Conservation (phyloP, 345 rosid species). For the Rhodomyrtus tomentosa region DNA sequence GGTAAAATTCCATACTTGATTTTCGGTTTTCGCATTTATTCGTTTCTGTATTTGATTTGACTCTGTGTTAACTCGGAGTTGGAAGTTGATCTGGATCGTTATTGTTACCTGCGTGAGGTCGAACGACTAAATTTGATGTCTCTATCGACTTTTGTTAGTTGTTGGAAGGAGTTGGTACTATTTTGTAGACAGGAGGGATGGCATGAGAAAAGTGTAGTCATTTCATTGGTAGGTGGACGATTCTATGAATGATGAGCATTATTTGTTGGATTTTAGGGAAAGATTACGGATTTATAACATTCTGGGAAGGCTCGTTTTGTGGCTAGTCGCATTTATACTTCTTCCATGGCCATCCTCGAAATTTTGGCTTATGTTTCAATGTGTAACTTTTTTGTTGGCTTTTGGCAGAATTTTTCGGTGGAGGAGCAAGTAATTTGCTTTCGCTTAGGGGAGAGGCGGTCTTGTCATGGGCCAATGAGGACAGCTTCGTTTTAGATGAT, state of each 20-base stretch:
- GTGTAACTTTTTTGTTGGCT: background rate
- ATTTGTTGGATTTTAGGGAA: background rate
- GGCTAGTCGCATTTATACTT: background rate
- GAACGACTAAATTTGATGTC: background rate
- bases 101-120: background rate
- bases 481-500: slow-evolving; percentile 57
- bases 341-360: background rate
- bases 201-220: background rate
- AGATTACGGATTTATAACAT: background rate
- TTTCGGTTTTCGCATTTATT: background rate
- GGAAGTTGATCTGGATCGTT: background rate
- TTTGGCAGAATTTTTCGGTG: slow-evolving; percentile 41
- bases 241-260: background rate
- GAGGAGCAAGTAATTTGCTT: slow-evolving; percentile 46
- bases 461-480: slow-evolving; percentile 61
- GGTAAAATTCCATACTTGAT: slow-evolving; percentile 20
- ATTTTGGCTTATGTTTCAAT: background rate
- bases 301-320: background rate
- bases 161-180: background rate
- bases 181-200: background rate
- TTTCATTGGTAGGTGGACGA: background rate
- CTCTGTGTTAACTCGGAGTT: background rate
- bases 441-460: slow-evolving; percentile 60
- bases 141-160: background rate
- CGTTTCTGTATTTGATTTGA: background rate